Evolutionary conservation across 129 eudicot species (phyloP).

Genomic region (Centella asiatica): DNA sequence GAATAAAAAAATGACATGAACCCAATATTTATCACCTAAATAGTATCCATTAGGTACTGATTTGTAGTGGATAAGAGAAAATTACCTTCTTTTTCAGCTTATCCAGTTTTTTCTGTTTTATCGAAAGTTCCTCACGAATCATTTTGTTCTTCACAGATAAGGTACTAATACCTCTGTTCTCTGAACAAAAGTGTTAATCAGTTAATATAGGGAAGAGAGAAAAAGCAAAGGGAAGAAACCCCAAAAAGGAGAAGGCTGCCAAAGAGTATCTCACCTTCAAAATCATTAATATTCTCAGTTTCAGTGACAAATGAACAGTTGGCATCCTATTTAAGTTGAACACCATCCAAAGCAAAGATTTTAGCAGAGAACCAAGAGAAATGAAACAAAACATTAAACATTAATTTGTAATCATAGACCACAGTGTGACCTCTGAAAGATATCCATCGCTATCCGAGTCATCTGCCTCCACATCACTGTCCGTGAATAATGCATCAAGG

Average conservation of each 20-base stretch:
- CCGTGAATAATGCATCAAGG: conserved; percentile 54
- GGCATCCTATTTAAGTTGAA: conserved; percentile 36
- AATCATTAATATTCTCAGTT: conserved; percentile 25
- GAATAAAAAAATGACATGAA: neutral
- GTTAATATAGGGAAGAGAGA: neutral
- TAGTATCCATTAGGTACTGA: neutral
- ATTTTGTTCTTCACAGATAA: conserved; percentile 37
- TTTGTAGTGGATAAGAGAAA: neutral
- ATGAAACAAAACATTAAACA: neutral
- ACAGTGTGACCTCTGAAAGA: conserved; percentile 76
- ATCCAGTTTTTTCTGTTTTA: conserved; percentile 52
- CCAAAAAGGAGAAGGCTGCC: neutral
- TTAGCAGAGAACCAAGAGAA: neutral
- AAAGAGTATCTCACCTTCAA: conserved; percentile 46
- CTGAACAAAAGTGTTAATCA: conserved; percentile 24
- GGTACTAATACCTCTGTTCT: conserved; percentile 21
- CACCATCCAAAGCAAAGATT: conserved; percentile 9
- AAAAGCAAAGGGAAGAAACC: neutral
- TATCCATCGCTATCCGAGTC: conserved; percentile 92
- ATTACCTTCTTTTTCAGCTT: conserved; percentile 68
- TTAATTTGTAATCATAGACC: conserved; percentile 7
- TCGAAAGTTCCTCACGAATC: conserved; percentile 43
- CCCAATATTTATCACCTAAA: neutral
- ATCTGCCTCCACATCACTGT: conserved; percentile 32
- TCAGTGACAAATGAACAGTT: conserved; percentile 29